These are phyloP conservation scores for Melastoma candidum DNA, from an alignment of 441 rosid genomes.

Conservation along the genomic window DNA sequence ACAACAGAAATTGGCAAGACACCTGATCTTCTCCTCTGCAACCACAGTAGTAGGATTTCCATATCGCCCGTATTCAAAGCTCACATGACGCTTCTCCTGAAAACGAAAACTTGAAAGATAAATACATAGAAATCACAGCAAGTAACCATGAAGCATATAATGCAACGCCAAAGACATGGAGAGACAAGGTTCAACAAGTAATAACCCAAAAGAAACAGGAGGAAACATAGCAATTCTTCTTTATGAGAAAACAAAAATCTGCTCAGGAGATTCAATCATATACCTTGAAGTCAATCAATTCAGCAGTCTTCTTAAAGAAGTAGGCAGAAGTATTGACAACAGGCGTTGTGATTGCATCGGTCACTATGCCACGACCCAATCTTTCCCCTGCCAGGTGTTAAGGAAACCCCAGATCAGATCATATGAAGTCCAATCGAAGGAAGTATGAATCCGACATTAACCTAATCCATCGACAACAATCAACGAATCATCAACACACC, in stretches of 20 bases:
- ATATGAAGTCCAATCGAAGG: background rate
- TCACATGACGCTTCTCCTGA: slow-evolving; percentile 66
- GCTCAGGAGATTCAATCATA: background rate
- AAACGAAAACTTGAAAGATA: slow-evolving; percentile 11
- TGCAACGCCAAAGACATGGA: no score
- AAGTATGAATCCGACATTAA: background rate
- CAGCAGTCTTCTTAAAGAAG: slow-evolving; percentile 71
- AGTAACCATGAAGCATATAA: no score
- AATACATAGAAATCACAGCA: background rate
- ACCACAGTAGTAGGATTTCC: slow-evolving; percentile 95
- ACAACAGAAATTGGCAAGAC: background rate
- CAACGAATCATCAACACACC: slow-evolving; percentile 29
- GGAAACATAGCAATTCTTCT: no score
- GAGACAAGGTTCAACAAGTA: no score
- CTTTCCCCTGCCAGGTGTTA: slow-evolving; percentile 55
- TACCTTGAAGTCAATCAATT: slow-evolving; percentile 93
- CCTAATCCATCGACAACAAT: background rate
- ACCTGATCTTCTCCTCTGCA: slow-evolving; percentile 85
- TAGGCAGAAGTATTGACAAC: slow-evolving; percentile 92
- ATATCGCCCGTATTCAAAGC: slow-evolving; percentile 97
- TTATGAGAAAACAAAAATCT: background rate
- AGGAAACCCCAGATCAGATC: background rate
- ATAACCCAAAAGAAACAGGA: no score
- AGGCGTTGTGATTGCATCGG: slow-evolving; percentile 95
- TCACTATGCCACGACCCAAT: slow-evolving; percentile 88